Percentiles rank a stretch among this genome's conserved stretches.
These are phyloP conservation scores for Rhizoclosmatium hyalinum DNA, from an alignment of 371 early-diverging fungal species.

Conservation along the genomic window DNA sequence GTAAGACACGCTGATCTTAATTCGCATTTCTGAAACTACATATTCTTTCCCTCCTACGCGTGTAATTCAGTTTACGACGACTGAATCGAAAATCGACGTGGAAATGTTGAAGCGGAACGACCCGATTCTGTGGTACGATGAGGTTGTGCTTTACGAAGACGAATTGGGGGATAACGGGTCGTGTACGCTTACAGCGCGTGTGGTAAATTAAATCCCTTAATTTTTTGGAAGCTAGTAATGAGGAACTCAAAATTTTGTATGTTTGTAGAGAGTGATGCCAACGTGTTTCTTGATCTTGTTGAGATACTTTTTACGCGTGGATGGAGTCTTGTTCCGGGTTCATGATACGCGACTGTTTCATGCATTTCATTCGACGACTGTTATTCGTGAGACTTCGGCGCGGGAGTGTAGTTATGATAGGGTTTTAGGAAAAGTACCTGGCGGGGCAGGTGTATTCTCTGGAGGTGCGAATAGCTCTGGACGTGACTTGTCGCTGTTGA, in stretches of 20 bases:
- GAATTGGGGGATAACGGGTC: constrained; percentile 96
- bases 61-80: constrained; percentile 35
- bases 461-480: not conserved
- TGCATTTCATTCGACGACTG: constrained; percentile 70
- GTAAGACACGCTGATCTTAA: not conserved
- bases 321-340: constrained; percentile 86
- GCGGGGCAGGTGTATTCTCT: not conserved
- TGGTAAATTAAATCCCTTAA: no score
- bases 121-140: constrained; percentile 89
- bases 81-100: constrained; percentile 69
- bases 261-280: constrained; percentile 84
- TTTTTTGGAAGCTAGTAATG: no score
- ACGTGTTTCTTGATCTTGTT: constrained; percentile 85
- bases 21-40: not conserved
- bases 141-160: constrained; percentile 91
- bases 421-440: not conserved
- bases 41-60: not conserved
- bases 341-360: constrained; percentile 90
- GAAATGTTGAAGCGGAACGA: constrained; percentile 77
- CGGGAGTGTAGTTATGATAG: constrained; percentile 29
- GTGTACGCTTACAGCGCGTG: constrained; percentile 76
- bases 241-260: not conserved
- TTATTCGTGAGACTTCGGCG: constrained; percentile 79
- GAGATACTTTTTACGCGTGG: constrained; percentile 91
- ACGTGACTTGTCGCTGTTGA: constrained; percentile 1